These are phyloP conservation scores for Geotrichum restrictum DNA, from an alignment of 1,139 yeast genomes.

Conservation along the genomic window DNA sequence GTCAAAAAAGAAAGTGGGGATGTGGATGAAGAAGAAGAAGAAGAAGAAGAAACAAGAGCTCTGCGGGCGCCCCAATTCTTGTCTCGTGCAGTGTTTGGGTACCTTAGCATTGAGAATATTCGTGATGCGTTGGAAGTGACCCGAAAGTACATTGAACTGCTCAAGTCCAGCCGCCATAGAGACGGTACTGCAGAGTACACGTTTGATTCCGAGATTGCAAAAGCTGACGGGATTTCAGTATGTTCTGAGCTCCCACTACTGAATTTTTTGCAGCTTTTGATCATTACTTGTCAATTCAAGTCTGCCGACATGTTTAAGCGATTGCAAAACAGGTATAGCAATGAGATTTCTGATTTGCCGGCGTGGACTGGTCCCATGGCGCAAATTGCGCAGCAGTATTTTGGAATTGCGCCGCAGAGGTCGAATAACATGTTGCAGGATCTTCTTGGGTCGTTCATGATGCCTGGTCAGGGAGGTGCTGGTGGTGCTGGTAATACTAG, in stretches of 20 bases:
- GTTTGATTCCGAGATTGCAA: not conserved
- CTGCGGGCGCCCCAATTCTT: slow-evolving; percentile 51
- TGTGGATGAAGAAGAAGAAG: not conserved
- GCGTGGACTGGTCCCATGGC: slow-evolving; percentile 35
- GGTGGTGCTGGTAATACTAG: not conserved
- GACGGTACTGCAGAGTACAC: not conserved
- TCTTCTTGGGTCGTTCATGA: slow-evolving; percentile 22
- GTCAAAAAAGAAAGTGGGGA: too few relatives aligned
- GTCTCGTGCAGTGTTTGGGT: slow-evolving; percentile 65
- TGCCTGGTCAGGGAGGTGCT: not conserved
- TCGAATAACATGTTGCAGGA: slow-evolving; percentile 72
- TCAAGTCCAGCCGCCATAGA: slow-evolving; percentile 23
- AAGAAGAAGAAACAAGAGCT: slow-evolving; percentile 20
- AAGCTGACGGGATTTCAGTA: slow-evolving; percentile 27
- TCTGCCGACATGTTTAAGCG: slow-evolving; percentile 50
- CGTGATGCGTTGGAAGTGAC: slow-evolving; percentile 52
- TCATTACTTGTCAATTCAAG: slow-evolving; percentile 57
- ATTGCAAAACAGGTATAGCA: slow-evolving; percentile 54
- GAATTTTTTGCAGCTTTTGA: slow-evolving; percentile 67
- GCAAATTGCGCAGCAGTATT: slow-evolving; percentile 48
- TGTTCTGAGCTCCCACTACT: slow-evolving; percentile 44
- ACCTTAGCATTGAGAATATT: slow-evolving; percentile 59
- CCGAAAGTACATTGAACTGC: slow-evolving; percentile 41
- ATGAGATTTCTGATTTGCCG: slow-evolving; percentile 44
- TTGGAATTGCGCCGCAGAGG: slow-evolving; percentile 55